Conservation (phyloP, 1,284 basidiomycete genomes). For the Ustilago sp. region DNA sequence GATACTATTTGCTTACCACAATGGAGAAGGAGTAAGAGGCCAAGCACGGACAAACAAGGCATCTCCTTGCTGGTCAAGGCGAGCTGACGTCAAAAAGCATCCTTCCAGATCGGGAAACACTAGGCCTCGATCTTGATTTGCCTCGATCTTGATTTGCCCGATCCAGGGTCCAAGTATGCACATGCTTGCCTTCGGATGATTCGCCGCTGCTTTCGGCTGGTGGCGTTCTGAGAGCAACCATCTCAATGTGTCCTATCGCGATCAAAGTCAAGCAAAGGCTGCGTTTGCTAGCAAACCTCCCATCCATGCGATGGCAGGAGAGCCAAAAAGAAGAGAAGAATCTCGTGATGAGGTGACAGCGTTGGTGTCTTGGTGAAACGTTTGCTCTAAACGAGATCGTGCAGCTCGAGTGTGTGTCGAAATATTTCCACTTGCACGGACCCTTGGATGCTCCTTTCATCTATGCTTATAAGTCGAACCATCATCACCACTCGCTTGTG, state of each 20-base stretch:
- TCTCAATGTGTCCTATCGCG: background rate
- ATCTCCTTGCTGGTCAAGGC: background rate
- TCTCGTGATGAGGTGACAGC: conserved; percentile 6
- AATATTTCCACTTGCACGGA: conserved; percentile 13
- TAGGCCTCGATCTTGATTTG: background rate
- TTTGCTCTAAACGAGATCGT: background rate
- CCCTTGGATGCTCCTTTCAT: conserved; percentile 2
- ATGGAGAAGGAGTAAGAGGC: background rate
- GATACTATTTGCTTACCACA: background rate
- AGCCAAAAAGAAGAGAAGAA: background rate
- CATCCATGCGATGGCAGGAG: background rate
- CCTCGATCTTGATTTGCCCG: background rate
- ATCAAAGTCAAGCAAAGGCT: background rate
- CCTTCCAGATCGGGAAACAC: background rate
- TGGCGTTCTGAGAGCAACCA: background rate
- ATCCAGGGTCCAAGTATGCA: conserved; percentile 5
- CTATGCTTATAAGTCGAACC: background rate
- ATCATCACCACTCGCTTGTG: background rate
- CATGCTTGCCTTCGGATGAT: background rate
- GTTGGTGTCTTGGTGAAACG: conserved; percentile 3
- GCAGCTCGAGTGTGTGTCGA: conserved; percentile 1
- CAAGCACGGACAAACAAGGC: background rate
- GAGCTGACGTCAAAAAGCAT: conserved; percentile 7
- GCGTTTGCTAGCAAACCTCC: background rate
- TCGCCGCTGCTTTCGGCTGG: background rate